These are phyloP conservation scores for Diplogelasinospora grovesii DNA, from an alignment of 495 filamentous ascomycete genomes.

Conservation along the genomic window DNA sequence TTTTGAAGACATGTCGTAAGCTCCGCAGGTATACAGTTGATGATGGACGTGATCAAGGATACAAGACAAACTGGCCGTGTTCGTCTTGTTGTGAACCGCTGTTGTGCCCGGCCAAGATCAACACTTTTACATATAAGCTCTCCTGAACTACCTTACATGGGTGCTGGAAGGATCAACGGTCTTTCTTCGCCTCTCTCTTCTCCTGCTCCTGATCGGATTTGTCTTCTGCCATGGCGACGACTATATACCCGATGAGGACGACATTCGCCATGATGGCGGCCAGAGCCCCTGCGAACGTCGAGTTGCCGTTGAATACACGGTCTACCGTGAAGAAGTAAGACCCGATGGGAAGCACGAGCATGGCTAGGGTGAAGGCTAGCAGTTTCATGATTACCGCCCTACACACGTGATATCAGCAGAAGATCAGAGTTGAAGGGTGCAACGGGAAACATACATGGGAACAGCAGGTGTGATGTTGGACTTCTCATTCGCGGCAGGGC, in stretches of 20 bases:
- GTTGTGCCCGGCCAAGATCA: too few relatives aligned
- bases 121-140: too few relatives aligned
- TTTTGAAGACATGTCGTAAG: too few relatives aligned
- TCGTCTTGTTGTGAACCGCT: too few relatives aligned
- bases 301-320: slow-evolving; percentile 71
- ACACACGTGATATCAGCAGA: slow-evolving; percentile 13
- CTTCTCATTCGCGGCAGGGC: slow-evolving; percentile 30
- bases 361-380: slow-evolving; percentile 80
- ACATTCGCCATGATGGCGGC: slow-evolving; percentile 89
- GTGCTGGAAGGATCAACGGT: too few relatives aligned
- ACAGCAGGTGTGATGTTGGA: slow-evolving; percentile 59
- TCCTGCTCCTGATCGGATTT: slow-evolving; percentile 55
- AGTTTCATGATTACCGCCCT: slow-evolving; percentile 88
- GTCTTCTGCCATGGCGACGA: slow-evolving; percentile 89
- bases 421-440: not conserved
- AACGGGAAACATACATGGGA: slow-evolving; percentile 52
- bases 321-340: slow-evolving; percentile 80
- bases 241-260: slow-evolving; percentile 82
- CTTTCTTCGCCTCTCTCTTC: slow-evolving; percentile 52
- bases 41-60: too few relatives aligned
- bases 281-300: slow-evolving; percentile 74
- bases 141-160: too few relatives aligned
- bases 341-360: slow-evolving; percentile 77
- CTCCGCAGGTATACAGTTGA: too few relatives aligned
- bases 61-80: too few relatives aligned